Evolutionary conservation across 2,329 filamentous ascomycete species (phyloP).

Genomic region (Pseudopyricularia javanii): DNA sequence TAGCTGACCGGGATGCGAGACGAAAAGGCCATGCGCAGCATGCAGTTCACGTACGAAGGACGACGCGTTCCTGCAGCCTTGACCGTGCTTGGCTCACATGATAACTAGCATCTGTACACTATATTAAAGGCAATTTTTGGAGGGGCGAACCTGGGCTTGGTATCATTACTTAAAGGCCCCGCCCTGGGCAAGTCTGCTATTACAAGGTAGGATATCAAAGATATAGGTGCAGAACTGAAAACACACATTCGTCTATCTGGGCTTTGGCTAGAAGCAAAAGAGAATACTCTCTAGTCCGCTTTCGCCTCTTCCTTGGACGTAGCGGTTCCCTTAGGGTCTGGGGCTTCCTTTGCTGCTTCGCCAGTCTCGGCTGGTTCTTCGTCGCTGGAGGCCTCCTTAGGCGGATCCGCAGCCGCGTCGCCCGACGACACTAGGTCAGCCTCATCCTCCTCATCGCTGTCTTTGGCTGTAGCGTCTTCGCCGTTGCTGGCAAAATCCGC

Average conservation of each 20-base stretch:
- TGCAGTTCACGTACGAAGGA: too few relatives aligned
- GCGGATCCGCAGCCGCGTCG: conserved; percentile 5
- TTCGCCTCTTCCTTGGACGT: conserved; percentile 6
- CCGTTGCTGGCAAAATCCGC: conserved; percentile 3
- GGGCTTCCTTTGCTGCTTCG: conserved; percentile 1
- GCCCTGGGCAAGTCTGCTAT: background rate
- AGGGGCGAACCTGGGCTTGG: background rate
- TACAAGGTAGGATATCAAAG: background rate
- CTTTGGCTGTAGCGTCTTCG: conserved; percentile 5
- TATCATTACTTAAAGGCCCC: background rate
- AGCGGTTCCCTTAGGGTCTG: background rate
- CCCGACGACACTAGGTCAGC: background rate
- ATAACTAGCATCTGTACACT: too few relatives aligned
- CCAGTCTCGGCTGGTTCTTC: conserved; percentile 3
- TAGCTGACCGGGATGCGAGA: too few relatives aligned
- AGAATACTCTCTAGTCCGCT: background rate
- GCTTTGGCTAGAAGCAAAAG: background rate
- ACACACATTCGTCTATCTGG: background rate
- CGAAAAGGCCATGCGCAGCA: too few relatives aligned
- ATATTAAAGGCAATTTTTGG: background rate
- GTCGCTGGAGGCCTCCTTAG: conserved; percentile 1
- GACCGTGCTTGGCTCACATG: too few relatives aligned
- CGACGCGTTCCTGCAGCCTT: too few relatives aligned
- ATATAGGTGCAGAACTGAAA: background rate
- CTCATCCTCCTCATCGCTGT: conserved; percentile 12